These are phyloP conservation scores for Arabis alpina DNA, from an alignment of 345 rosid genomes.

Conservation along the genomic window DNA sequence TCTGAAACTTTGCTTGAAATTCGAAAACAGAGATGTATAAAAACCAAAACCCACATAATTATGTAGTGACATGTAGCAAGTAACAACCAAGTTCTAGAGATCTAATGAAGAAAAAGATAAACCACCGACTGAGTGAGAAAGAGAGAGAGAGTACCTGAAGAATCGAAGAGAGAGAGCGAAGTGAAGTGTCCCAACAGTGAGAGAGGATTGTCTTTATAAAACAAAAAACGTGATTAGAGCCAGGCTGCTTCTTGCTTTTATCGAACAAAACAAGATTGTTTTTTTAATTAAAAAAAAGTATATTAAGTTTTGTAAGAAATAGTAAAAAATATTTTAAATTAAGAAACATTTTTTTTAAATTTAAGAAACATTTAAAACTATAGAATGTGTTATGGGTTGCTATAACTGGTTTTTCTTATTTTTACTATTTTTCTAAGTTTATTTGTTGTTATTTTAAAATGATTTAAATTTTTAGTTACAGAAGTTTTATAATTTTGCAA, in stretches of 20 bases:
- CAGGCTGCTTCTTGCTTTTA: slow-evolving; percentile 26
- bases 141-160: slow-evolving; percentile 40
- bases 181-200: slow-evolving; percentile 19
- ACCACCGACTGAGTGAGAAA: slow-evolving; percentile 12
- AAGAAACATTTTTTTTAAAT: too few species aligned
- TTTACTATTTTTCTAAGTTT: too few species aligned
- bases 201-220: slow-evolving; percentile 16
- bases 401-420: too few species aligned
- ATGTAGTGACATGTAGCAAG: slow-evolving; percentile 1
- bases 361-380: background rate
- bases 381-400: too few species aligned
- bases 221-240: slow-evolving; percentile 6
- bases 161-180: slow-evolving; percentile 35
- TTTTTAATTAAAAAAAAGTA: background rate
- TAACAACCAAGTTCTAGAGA: slow-evolving; percentile 13
- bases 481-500: too few species aligned
- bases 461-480: too few species aligned
- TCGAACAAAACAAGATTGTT: slow-evolving; percentile 8
- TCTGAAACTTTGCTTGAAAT: slow-evolving; percentile 9
- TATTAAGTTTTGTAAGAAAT: background rate
- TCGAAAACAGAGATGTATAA: slow-evolving; percentile 14
- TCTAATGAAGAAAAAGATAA: slow-evolving; percentile 25
- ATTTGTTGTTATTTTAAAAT: too few species aligned
- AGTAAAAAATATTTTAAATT: background rate
- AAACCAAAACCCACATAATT: slow-evolving; percentile 16